phyloP scores from a whole-genome alignment of 2,329 filamentous ascomycete species.

The Parascedosporium putredinis region DNA sequence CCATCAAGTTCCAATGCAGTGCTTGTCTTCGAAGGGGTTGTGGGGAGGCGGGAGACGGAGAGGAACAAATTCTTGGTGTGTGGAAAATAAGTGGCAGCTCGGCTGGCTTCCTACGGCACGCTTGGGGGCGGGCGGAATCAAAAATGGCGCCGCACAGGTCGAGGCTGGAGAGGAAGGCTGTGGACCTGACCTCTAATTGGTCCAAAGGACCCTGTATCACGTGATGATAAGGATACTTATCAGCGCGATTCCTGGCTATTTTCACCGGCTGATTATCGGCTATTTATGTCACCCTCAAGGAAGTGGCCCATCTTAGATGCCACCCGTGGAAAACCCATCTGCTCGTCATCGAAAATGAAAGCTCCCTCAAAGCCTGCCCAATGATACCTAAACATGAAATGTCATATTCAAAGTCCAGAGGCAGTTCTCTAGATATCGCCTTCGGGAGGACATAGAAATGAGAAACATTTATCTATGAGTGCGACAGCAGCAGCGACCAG shows the following conservation, averaged over 20 bases:
- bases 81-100: constrained; percentile 5
- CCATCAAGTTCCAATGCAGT: background rate
- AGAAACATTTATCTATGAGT: no score
- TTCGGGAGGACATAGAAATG: no score
- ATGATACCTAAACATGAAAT: no score
- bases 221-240: constrained; percentile 5
- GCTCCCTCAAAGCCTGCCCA: no score
- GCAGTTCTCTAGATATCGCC: no score
- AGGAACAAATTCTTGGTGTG: constrained; percentile 5
- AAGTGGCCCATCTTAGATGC: background rate
- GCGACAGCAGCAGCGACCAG: no score
- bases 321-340: no score
- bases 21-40: background rate
- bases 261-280: background rate
- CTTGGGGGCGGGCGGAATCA: constrained; percentile 3
- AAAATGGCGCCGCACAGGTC: constrained; percentile 7
- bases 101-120: constrained; percentile 1
- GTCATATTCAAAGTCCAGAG: no score
- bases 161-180: constrained; percentile 7
- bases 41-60: background rate
- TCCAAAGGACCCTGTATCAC: background rate
- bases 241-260: background rate
- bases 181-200: background rate
- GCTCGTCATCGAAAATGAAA: no score
- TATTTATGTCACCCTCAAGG: background rate